Evolutionary conservation across 495 filamentous ascomycete genomes (phyloP).

Genomic region (Penicillium ochrochloron): DNA sequence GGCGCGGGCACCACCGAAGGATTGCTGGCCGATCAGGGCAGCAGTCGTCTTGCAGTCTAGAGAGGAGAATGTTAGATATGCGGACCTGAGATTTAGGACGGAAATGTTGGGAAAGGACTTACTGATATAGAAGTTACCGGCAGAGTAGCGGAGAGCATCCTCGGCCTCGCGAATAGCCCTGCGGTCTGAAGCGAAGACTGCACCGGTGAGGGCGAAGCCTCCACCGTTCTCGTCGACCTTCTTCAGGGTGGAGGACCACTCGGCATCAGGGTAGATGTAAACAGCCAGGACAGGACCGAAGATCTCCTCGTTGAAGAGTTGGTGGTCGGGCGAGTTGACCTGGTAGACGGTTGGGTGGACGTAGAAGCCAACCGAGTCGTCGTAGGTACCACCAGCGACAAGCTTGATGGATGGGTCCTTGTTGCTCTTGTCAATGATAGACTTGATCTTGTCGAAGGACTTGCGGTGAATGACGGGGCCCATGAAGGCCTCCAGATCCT

Average conservation of each 20-base stretch:
- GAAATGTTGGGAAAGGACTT: conserved; percentile 18
- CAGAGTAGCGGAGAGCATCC: conserved; percentile 72
- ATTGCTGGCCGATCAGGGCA: conserved; percentile 81
- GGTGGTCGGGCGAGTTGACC: conserved; percentile 62
- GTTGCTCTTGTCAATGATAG: conserved; percentile 69
- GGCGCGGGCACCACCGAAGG: conserved; percentile 75
- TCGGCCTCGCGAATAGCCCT: conserved; percentile 69
- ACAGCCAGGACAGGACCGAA: conserved; percentile 75
- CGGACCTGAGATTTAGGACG: background rate
- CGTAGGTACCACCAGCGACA: conserved; percentile 70
- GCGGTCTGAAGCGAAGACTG: conserved; percentile 75
- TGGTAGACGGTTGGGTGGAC: conserved; percentile 75
- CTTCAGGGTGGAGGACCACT: conserved; percentile 57
- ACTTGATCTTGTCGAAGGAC: conserved; percentile 72
- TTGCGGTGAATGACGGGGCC: conserved; percentile 77
- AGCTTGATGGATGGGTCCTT: conserved; percentile 65
- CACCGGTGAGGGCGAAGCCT: conserved; percentile 76
- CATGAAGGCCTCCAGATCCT: conserved; percentile 67
- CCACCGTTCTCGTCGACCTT: conserved; percentile 60
- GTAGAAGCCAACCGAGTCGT: conserved; percentile 70
- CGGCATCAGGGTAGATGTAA: conserved; percentile 73
- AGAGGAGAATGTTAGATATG: background rate
- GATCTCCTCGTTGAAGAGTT: conserved; percentile 71
- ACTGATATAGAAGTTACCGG: conserved; percentile 87
- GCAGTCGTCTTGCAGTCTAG: conserved; percentile 80